Percentiles rank a stretch among this genome's conserved stretches.
These are phyloP conservation scores for Yarrowia bubula DNA, from an alignment of 805 yeast genomes.

Conservation along the genomic window DNA sequence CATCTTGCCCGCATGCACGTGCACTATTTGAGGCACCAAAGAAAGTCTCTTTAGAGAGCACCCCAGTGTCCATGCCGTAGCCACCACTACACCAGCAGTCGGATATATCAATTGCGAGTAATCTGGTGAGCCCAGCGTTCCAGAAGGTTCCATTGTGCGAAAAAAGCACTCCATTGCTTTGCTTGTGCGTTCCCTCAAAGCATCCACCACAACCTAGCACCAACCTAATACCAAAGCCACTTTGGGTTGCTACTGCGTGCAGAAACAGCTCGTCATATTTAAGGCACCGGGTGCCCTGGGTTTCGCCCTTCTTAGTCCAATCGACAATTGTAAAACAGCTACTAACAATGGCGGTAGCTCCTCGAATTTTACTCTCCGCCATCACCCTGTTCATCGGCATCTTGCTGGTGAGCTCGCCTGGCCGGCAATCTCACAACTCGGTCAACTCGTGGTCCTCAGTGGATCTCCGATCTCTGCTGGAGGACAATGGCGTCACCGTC, in stretches of 20 bases:
- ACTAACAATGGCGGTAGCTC: slow-evolving; percentile 26
- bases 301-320: background rate
- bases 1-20: slow-evolving; percentile 22
- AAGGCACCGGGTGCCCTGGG: slow-evolving; percentile 5
- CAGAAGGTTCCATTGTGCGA: background rate
- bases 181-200: background rate
- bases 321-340: background rate
- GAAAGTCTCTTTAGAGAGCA: background rate
- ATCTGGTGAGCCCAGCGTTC: background rate
- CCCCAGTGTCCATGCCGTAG: background rate
- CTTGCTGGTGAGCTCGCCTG: slow-evolving; percentile 19
- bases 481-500: slow-evolving; percentile 22
- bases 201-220: slow-evolving; percentile 22
- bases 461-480: slow-evolving; percentile 21
- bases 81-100: background rate
- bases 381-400: slow-evolving; percentile 26
- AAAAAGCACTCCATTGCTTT: slow-evolving; percentile 20
- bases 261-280: background rate
- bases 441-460: slow-evolving; percentile 17
- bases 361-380: slow-evolving; percentile 22
- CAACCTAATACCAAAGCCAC: slow-evolving; percentile 8
- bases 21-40: slow-evolving; percentile 15
- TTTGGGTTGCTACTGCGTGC: slow-evolving; percentile 24
- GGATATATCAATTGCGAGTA: background rate
- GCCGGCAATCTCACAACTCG: background rate